A percentile compares a stretch with the other conserved stretches of the same genome.
These are phyloP conservation scores for Akanthomyces uredinophilus DNA, from an alignment of 2,329 filamentous ascomycete species.

Conservation along the genomic window DNA sequence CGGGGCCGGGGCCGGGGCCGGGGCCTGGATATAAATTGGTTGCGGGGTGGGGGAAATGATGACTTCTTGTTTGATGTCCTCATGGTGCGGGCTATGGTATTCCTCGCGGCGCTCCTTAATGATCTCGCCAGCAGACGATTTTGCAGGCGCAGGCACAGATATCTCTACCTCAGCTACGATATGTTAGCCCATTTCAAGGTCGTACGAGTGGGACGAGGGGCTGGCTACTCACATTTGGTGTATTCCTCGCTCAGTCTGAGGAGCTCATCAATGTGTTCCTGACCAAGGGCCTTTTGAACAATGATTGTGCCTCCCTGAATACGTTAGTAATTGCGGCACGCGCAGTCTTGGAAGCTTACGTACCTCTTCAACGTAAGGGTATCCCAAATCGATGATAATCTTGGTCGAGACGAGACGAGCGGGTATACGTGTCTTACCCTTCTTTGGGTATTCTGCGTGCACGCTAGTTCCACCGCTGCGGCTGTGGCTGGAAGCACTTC, in stretches of 20 bases:
- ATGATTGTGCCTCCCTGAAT: constrained; percentile 71
- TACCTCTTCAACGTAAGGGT: constrained; percentile 84
- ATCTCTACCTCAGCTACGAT: constrained; percentile 40
- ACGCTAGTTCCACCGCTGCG: constrained; percentile 47
- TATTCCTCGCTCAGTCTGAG: constrained; percentile 78
- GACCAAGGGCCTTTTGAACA: constrained; percentile 77
- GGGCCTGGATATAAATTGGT: constrained; percentile 12
- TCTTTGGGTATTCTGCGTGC: constrained; percentile 67
- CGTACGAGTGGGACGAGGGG: not conserved
- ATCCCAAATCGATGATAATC: constrained; percentile 77
- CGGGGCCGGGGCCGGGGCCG: constrained; percentile 24
- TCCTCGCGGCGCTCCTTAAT: constrained; percentile 40
- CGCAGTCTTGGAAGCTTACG: constrained; percentile 22
- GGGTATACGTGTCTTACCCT: constrained; percentile 86
- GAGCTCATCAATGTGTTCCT: constrained; percentile 86
- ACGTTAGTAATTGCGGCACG: constrained; percentile 23
- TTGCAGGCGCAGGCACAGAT: constrained; percentile 28
- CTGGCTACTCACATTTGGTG: constrained; percentile 46
- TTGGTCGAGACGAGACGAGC: constrained; percentile 72
- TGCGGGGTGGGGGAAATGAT: constrained; percentile 27
- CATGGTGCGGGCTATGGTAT: constrained; percentile 16
- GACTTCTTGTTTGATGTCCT: constrained; percentile 29
- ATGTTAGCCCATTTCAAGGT: not conserved
- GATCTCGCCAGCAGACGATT: constrained; percentile 42
- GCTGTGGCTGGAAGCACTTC: constrained; percentile 41